These are phyloP conservation scores for Recurvomyces mirabilis DNA, from an alignment of 495 filamentous ascomycete genomes.

Conservation along the genomic window DNA sequence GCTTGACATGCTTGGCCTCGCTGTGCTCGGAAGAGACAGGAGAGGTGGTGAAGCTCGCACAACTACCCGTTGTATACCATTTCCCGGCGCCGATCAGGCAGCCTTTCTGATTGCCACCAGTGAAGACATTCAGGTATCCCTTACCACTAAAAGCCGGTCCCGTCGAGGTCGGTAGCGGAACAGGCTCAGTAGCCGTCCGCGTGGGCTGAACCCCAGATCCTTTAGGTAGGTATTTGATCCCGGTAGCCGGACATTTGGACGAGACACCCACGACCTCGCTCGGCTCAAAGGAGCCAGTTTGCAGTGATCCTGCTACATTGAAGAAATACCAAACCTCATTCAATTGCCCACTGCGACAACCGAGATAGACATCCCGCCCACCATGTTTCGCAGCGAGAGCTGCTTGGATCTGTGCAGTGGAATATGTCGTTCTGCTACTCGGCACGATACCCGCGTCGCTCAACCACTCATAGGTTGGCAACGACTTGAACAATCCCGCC, in stretches of 20 bases:
- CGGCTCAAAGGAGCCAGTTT: slow-evolving; percentile 63
- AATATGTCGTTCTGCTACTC: slow-evolving; percentile 49
- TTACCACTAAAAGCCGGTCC: slow-evolving; percentile 37
- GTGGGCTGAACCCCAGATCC: slow-evolving; percentile 12
- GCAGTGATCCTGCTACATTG: slow-evolving; percentile 65
- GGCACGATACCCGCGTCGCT: slow-evolving; percentile 54
- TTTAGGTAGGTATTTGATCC: slow-evolving; percentile 62
- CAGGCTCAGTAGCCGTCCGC: slow-evolving; percentile 10
- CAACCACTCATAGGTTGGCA: slow-evolving; percentile 47
- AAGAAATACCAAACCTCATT: slow-evolving; percentile 82
- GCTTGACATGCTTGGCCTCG: too few relatives aligned
- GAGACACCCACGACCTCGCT: slow-evolving; percentile 49
- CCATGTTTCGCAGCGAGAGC: slow-evolving; percentile 49
- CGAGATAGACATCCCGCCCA: slow-evolving; percentile 56
- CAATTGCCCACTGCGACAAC: slow-evolving; percentile 49
- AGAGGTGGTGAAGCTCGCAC: slow-evolving; percentile 58
- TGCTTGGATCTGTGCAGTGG: slow-evolving; percentile 46
- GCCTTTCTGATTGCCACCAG: slow-evolving; percentile 41
- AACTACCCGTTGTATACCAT: slow-evolving; percentile 60
- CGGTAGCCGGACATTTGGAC: slow-evolving; percentile 49
- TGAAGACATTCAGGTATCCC: slow-evolving; percentile 48
- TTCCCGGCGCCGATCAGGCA: slow-evolving; percentile 59
- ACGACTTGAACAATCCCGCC: slow-evolving; percentile 48
- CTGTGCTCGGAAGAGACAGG: too few relatives aligned
- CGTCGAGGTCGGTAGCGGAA: slow-evolving; percentile 10